Evolutionary conservation across 768 basidiomycete genomes (phyloP).

Genomic region (Amanita phalloides): DNA sequence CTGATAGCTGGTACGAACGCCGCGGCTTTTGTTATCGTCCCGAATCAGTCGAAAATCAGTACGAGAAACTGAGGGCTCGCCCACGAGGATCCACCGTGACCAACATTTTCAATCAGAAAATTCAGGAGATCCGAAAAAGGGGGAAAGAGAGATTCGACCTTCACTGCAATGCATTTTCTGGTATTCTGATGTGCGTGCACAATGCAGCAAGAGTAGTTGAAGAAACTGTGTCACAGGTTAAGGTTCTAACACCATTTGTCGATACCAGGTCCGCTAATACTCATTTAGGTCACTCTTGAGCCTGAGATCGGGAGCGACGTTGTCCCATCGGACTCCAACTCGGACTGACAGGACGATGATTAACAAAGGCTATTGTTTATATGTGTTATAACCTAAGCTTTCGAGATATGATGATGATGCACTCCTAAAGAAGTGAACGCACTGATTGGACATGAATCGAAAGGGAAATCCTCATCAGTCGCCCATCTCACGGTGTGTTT

Average conservation of each 20-base stretch:
- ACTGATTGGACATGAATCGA: too few relatives aligned
- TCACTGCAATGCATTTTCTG: not conserved
- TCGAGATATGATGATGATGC: too few relatives aligned
- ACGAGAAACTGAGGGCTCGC: not conserved
- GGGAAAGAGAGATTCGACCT: not conserved
- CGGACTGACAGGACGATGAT: too few relatives aligned
- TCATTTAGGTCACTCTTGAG: not conserved
- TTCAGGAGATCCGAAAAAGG: not conserved
- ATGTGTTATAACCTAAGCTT: too few relatives aligned
- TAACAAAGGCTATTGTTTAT: too few relatives aligned
- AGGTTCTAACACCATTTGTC: not conserved
- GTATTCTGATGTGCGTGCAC: not conserved
- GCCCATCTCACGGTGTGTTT: too few relatives aligned
- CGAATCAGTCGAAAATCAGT: not conserved
- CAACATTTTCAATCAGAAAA: not conserved
- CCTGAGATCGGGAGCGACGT: too few relatives aligned
- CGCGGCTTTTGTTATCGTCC: too few relatives aligned
- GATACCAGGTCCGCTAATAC: not conserved
- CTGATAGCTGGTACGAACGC: not conserved
- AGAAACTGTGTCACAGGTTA: not conserved
- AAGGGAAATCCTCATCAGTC: too few relatives aligned
- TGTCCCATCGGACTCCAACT: too few relatives aligned
- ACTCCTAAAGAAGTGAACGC: too few relatives aligned
- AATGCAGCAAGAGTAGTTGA: not conserved
- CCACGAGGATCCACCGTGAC: not conserved